Evolutionary conservation across 2,329 filamentous ascomycete genomes (phyloP).

Genomic region (Lachnellula arida): DNA sequence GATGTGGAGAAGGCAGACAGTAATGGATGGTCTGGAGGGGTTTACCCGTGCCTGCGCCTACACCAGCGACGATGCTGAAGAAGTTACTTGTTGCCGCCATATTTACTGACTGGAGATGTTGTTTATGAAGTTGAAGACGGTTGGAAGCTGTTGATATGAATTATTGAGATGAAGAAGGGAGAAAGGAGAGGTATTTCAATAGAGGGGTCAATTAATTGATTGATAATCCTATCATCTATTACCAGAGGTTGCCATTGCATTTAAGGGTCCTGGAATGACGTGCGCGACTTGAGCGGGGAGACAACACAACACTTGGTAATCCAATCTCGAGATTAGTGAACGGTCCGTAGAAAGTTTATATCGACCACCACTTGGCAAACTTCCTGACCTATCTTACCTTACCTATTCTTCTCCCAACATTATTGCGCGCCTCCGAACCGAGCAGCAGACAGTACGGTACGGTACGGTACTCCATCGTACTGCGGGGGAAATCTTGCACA

Average conservation of each 20-base stretch:
- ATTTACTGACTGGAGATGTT: constrained; percentile 7
- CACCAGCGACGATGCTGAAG: constrained; percentile 66
- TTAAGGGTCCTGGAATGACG: background rate
- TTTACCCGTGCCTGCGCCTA: constrained; percentile 61
- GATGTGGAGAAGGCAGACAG: background rate
- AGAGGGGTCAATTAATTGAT: constrained; percentile 5
- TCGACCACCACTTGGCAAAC: too few relatives aligned
- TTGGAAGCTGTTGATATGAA: constrained; percentile 15
- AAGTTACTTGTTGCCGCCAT: constrained; percentile 39
- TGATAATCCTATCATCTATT: background rate
- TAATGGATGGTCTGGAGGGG: constrained; percentile 20
- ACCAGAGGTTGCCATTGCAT: background rate
- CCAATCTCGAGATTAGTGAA: constrained; percentile 5
- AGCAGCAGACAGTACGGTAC: too few relatives aligned
- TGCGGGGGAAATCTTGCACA: too few relatives aligned
- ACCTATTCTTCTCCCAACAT: background rate
- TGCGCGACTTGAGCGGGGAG: background rate
- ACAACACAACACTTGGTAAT: background rate
- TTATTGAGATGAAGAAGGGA: background rate
- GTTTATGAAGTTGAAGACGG: constrained; percentile 8
- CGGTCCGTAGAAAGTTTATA: background rate
- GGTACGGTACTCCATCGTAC: too few relatives aligned
- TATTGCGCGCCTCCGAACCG: too few relatives aligned
- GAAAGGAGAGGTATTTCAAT: background rate
- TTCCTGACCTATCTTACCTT: background rate